Evolutionary conservation across 768 basidiomycete genomes (phyloP).

Genomic region (Fomitopsis pulvina): DNA sequence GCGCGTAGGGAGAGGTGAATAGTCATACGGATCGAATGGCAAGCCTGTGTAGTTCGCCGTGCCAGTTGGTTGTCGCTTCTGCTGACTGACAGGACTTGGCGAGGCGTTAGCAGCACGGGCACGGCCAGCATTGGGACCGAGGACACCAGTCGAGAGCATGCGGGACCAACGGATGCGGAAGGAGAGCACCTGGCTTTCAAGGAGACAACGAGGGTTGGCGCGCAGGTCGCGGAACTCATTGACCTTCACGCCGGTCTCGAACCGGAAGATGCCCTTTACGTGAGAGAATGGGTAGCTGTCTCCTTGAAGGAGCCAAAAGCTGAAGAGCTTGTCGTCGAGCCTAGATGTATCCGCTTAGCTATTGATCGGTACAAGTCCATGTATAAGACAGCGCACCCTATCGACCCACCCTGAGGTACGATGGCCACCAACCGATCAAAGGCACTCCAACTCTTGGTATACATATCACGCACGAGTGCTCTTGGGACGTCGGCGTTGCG

Average conservation of each 20-base stretch:
- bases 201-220: slow-evolving; percentile 80
- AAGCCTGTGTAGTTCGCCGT: slow-evolving; percentile 46
- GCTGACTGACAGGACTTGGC: slow-evolving; percentile 17
- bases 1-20: slow-evolving; percentile 53
- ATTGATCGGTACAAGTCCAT: slow-evolving; percentile 4
- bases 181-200: slow-evolving; percentile 75
- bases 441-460: slow-evolving; percentile 90
- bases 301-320: slow-evolving; percentile 81
- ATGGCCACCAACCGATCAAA: slow-evolving; percentile 85
- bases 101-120: slow-evolving; percentile 21
- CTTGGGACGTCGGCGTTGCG: slow-evolving; percentile 83
- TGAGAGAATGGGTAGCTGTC: slow-evolving; percentile 71
- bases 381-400: slow-evolving; percentile 49
- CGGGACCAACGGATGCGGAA: slow-evolving; percentile 81
- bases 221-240: slow-evolving; percentile 85
- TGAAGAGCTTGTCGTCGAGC: slow-evolving; percentile 89
- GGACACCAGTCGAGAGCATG: slow-evolving; percentile 61
- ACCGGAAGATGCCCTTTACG: slow-evolving; percentile 81
- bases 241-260: slow-evolving; percentile 84
- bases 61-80: slow-evolving; percentile 11
- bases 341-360: slow-evolving; percentile 28
- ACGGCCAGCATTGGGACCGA: slow-evolving; percentile 37
- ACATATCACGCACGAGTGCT: slow-evolving; percentile 82
- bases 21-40: slow-evolving; percentile 76
- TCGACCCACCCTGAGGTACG: slow-evolving; percentile 85